These are phyloP conservation scores for Myxozyma lipomycoides DNA, from an alignment of 805 yeast species.

Conservation along the genomic window DNA sequence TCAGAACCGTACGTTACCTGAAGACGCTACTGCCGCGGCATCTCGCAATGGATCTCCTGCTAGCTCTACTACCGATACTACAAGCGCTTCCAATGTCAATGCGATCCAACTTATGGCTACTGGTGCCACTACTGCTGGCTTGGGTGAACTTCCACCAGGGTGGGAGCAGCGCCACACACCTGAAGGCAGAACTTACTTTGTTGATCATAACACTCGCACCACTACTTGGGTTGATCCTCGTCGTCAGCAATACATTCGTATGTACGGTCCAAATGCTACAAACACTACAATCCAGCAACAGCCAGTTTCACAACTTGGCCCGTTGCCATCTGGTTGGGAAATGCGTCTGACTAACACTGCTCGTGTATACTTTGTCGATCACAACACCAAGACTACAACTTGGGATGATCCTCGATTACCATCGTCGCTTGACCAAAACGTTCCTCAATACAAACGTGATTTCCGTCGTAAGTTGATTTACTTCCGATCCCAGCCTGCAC, in stretches of 20 bases:
- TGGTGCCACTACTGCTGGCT: conserved; percentile 89
- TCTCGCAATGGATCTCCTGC: conserved; percentile 40
- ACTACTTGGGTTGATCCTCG: conserved; percentile 99
- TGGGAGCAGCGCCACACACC: conserved; percentile 99
- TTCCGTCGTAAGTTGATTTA: conserved; percentile 95
- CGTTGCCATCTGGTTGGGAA: conserved; percentile 99
- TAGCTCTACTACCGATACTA: conserved; percentile 3
- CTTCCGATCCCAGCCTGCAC: conserved; percentile 96
- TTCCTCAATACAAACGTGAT: conserved; percentile 98
- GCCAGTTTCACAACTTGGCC: conserved; percentile 96
- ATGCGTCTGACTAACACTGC: conserved; percentile 99
- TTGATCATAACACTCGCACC: conserved; percentile 98
- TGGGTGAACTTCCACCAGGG: conserved; percentile 96
- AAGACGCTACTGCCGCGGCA: conserved; percentile 40
- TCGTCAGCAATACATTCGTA: conserved; percentile 95
- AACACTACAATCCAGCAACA: conserved; percentile 92
- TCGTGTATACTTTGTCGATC: conserved; percentile 97
- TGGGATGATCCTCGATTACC: conserved; percentile 99
- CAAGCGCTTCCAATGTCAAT: conserved; percentile 35
- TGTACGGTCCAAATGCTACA: conserved; percentile 62
- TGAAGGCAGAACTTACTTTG: conserved; percentile 97
- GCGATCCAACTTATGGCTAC: conserved; percentile 53
- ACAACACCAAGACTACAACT: conserved; percentile 97
- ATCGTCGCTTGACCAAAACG: conserved; percentile 93
- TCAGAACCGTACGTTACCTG: conserved; percentile 85